Percentiles rank a stretch among this genome's conserved stretches.
Conservation (phyloP, 1,284 basidiomycete species). For the Ganoderma boninense region DNA sequence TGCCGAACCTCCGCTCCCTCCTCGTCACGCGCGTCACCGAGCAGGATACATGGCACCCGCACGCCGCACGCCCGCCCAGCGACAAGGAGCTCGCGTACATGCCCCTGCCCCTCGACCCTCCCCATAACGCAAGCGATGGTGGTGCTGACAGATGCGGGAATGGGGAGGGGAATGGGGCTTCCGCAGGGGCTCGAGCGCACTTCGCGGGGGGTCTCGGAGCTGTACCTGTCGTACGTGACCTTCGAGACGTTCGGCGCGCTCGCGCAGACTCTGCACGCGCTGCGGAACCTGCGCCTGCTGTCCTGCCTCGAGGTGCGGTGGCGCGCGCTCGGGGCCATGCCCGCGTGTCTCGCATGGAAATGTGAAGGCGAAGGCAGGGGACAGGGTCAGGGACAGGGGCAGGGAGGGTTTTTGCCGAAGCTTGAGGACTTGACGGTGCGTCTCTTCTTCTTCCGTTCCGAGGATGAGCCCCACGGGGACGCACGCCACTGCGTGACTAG, state of each 20-base stretch:
- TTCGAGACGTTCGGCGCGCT: background rate
- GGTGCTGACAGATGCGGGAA: too few species aligned
- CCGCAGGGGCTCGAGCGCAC: background rate
- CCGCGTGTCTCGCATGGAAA: background rate
- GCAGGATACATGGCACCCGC: background rate
- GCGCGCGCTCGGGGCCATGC: background rate
- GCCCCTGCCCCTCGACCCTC: background rate
- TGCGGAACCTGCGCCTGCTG: background rate
- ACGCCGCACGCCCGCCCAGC: background rate
- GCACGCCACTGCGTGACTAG: background rate
- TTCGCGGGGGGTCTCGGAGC: background rate
- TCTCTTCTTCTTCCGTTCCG: background rate
- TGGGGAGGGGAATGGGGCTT: too few species aligned
- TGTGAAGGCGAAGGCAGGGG: background rate
- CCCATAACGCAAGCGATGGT: too few species aligned
- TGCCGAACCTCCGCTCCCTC: background rate
- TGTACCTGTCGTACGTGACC: background rate
- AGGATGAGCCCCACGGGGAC: background rate
- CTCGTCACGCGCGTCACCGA: background rate
- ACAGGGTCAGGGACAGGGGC: background rate
- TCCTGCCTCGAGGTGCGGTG: constrained; percentile 1
- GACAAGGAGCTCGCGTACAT: background rate
- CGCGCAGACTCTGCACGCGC: background rate
- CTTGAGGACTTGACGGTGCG: constrained; percentile 2
- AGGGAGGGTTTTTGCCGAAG: background rate